Percentiles rank a stretch among this genome's conserved stretches.
phyloP scores from a whole-genome alignment of 2,329 filamentous ascomycete genomes.

The Myriosclerotinia scirpicola region DNA sequence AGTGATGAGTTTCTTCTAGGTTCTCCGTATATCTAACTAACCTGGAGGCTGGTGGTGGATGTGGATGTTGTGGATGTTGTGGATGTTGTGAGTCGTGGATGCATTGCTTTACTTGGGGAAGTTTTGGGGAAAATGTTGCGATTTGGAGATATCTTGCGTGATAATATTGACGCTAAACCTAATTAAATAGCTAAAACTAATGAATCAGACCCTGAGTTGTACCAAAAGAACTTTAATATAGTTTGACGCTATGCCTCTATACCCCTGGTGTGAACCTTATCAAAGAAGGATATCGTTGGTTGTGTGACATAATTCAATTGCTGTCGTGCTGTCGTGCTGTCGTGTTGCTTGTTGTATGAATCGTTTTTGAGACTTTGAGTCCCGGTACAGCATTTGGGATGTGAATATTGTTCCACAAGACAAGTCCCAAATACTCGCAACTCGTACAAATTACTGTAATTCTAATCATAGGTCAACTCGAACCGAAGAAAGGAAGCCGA shows the following conservation, averaged over 20 bases:
- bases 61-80: background rate
- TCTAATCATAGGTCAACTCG: too few relatives aligned
- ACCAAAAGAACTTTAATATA: background rate
- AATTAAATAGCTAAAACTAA: background rate
- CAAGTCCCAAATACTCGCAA: too few relatives aligned
- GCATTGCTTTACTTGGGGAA: background rate
- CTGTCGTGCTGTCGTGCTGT: too few relatives aligned
- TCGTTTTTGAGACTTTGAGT: too few relatives aligned
- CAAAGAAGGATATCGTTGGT: background rate
- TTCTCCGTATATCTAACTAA: background rate
- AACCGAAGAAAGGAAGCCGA: too few relatives aligned
- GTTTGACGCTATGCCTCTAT: too few relatives aligned
- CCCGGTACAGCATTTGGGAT: too few relatives aligned
- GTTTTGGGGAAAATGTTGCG: slow-evolving; percentile 10
- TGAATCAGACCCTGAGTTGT: slow-evolving; percentile 5
- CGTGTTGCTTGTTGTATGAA: too few relatives aligned
- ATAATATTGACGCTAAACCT: slow-evolving; percentile 2
- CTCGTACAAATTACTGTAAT: too few relatives aligned
- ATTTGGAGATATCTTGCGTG: slow-evolving; percentile 14
- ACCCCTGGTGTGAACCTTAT: background rate
- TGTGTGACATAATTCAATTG: background rate
- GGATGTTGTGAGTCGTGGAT: too few relatives aligned
- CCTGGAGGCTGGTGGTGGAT: background rate
- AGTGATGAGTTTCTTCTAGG: background rate
- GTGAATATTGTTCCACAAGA: too few relatives aligned